Conservation (phyloP, 495 filamentous ascomycete genomes). For the Glonium stellatum region DNA sequence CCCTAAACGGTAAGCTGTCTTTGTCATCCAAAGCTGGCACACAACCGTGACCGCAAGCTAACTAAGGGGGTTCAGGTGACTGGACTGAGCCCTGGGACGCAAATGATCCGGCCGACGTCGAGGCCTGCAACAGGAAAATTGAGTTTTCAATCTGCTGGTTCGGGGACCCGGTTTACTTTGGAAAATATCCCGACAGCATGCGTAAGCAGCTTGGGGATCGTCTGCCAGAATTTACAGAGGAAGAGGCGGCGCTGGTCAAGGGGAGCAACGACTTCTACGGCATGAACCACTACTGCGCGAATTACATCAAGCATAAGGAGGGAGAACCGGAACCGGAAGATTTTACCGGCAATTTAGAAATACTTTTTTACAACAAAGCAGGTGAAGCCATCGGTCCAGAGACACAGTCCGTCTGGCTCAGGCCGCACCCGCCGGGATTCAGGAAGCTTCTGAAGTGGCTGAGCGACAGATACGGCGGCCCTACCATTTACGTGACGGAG, state of each 20-base stretch:
- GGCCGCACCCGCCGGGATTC: conserved; percentile 65
- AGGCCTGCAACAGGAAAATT: conserved; percentile 56
- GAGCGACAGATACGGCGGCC: conserved; percentile 63
- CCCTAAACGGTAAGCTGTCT: conserved; percentile 44
- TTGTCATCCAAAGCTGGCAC: neutral
- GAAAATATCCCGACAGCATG: conserved; percentile 71
- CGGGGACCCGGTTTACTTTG: conserved; percentile 68
- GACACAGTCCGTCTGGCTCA: conserved; percentile 70
- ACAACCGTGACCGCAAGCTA: neutral
- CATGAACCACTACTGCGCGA: conserved; percentile 80
- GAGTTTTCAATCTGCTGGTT: conserved; percentile 64
- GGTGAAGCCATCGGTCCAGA: conserved; percentile 65
- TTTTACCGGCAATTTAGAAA: conserved; percentile 63
- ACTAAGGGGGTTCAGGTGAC: conserved; percentile 40
- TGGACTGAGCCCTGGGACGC: conserved; percentile 53
- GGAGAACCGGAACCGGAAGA: conserved; percentile 53
- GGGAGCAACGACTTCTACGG: conserved; percentile 78
- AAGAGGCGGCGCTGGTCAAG: conserved; percentile 60
- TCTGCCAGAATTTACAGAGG: conserved; percentile 56
- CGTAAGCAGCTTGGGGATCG: conserved; percentile 63
- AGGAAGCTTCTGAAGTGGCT: conserved; percentile 72
- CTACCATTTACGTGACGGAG: conserved; percentile 76
- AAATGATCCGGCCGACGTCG: conserved; percentile 49
- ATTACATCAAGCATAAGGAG: conserved; percentile 68
- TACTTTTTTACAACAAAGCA: conserved; percentile 55